A percentile compares a stretch with the other conserved stretches of the same genome.
Conservation (phyloP, 164 flowering plant genomes). For the Houttuynia cordata region DNA sequence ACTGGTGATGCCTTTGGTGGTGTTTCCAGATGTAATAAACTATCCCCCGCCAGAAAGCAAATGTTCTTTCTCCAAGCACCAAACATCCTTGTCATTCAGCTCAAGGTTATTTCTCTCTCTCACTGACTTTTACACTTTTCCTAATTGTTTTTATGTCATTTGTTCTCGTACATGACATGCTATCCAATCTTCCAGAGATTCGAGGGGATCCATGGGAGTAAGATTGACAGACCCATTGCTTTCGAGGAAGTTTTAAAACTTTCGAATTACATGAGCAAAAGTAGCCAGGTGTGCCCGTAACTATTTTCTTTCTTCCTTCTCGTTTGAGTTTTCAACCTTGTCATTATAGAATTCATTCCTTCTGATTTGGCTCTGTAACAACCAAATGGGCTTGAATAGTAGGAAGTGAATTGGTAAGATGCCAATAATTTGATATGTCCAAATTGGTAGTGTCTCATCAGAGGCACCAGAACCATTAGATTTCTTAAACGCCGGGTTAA, state of each 20-base stretch:
- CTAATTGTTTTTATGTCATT: not conserved
- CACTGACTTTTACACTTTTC: not conserved
- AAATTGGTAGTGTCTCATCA: no score
- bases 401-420: no score
- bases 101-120: conserved; percentile 45
- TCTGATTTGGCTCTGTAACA: no score
- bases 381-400: no score
- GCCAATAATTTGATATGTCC: no score
- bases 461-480: no score
- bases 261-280: conserved; percentile 75
- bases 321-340: not conserved
- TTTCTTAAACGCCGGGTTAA: no score
- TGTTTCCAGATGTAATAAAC: conserved; percentile 60
- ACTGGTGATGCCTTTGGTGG: not conserved
- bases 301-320: not conserved
- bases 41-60: conserved; percentile 87
- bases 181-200: conserved; percentile 50
- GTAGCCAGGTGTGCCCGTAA: conserved; percentile 46
- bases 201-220: conserved; percentile 73
- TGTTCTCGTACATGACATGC: not conserved
- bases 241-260: conserved; percentile 81
- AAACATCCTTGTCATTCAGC: conserved; percentile 87
- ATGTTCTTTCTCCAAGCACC: conserved; percentile 86
- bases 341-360: not conserved
- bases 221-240: conserved; percentile 69